Percentiles rank a stretch among this genome's conserved stretches.
phyloP scores from a whole-genome alignment of 2,329 filamentous ascomycete species.

The Fusarium falciforme region DNA sequence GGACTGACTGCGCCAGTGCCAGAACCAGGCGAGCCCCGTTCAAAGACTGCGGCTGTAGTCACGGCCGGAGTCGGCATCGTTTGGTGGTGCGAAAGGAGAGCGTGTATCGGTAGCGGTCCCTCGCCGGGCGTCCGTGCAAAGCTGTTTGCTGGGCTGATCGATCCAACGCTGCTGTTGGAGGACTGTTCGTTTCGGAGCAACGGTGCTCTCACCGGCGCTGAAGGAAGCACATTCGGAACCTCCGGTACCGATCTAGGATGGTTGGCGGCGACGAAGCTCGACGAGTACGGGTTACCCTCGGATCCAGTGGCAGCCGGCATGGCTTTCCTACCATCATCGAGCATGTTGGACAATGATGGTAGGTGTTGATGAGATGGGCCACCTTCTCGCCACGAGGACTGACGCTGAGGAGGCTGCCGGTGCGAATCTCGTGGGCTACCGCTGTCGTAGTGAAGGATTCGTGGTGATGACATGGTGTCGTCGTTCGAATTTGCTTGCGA shows the following conservation, averaged over 20 bases:
- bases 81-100: conserved; percentile 60
- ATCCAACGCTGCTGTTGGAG: conserved; percentile 56
- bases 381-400: conserved; percentile 45
- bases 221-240: conserved; percentile 41
- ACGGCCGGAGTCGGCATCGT: conserved; percentile 34
- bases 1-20: conserved; percentile 34
- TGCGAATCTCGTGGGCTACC: conserved; percentile 44
- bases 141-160: conserved; percentile 52
- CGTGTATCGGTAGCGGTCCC: conserved; percentile 65
- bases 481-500: conserved; percentile 54
- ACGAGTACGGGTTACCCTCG: conserved; percentile 39
- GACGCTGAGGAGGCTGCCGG: conserved; percentile 41
- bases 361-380: conserved; percentile 48
- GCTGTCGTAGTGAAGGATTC: conserved; percentile 50
- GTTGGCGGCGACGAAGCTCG: conserved; percentile 47
- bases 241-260: conserved; percentile 45
- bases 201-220: conserved; percentile 48
- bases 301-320: conserved; percentile 31
- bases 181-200: conserved; percentile 59
- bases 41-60: conserved; percentile 26
- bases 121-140: conserved; percentile 59
- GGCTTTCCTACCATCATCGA: conserved; percentile 51
- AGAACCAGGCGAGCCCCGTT: conserved; percentile 36
- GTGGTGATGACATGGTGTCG: conserved; percentile 58
- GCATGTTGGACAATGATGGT: conserved; percentile 61